Evolutionary conservation across 805 yeast genomes (phyloP).

Genomic region (Scheffersomyces coipomensis): DNA sequence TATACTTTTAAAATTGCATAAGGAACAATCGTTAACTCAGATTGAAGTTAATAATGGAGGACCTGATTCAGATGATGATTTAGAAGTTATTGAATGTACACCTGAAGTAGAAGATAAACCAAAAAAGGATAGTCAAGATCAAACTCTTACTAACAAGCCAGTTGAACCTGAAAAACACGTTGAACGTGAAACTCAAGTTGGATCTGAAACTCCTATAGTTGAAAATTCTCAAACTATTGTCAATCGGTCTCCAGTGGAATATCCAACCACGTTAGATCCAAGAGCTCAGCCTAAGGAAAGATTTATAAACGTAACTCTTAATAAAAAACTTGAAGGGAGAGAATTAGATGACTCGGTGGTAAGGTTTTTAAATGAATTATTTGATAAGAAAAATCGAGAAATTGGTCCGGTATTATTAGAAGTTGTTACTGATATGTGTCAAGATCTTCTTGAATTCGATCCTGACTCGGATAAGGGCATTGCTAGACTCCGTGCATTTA

Average conservation of each 20-base stretch:
- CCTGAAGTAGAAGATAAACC: constrained; percentile 2
- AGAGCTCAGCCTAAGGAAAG: constrained; percentile 1
- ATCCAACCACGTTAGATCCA: constrained; percentile 10
- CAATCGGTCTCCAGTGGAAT: neutral
- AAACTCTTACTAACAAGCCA: neutral
- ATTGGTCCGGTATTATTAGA: constrained; percentile 2
- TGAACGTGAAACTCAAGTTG: neutral
- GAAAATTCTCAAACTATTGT: neutral
- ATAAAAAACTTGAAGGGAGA: constrained; percentile 4
- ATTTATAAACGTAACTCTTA: constrained; percentile 7
- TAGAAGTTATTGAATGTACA: constrained; percentile 14
- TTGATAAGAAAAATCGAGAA: constrained; percentile 5
- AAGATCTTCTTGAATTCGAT: constrained; percentile 3
- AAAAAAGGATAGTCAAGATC: neutral
- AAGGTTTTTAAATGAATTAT: constrained; percentile 7
- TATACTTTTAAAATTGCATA: constrained; percentile 20
- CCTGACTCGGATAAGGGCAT: neutral
- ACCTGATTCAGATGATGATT: constrained; percentile 15
- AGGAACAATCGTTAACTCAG: constrained; percentile 9
- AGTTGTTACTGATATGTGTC: constrained; percentile 3
- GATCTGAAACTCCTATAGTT: neutral
- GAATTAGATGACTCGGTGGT: constrained; percentile 1
- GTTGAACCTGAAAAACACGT: neutral
- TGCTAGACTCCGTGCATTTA: neutral
- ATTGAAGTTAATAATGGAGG: neutral